Conservation (phyloP, 2,329 filamentous ascomycete species). For the Curvularia spicifera region DNA sequence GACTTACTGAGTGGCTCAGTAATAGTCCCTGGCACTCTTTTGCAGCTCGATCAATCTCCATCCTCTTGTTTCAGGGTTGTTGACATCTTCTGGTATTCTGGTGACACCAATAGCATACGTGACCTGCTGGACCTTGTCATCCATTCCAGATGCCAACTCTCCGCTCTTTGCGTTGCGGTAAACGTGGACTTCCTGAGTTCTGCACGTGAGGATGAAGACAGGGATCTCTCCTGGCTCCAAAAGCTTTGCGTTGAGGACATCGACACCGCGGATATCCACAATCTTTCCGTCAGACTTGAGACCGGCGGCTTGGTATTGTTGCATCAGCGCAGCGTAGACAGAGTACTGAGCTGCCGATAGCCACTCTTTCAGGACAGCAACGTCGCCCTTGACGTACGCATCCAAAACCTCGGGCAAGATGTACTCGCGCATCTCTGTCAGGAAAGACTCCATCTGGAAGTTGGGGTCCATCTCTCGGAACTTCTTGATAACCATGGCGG, state of each 20-base stretch:
- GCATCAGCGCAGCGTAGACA: slow-evolving; percentile 94
- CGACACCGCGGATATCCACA: slow-evolving; percentile 91
- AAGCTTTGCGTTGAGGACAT: slow-evolving; percentile 81
- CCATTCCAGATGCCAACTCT: slow-evolving; percentile 93
- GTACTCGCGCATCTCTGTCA: slow-evolving; percentile 95
- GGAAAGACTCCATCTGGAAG: slow-evolving; percentile 94
- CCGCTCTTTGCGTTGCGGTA: slow-evolving; percentile 91
- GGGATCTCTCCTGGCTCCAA: slow-evolving; percentile 87
- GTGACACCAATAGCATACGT: slow-evolving; percentile 98
- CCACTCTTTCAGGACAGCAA: slow-evolving; percentile 90
- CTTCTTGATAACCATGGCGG: slow-evolving; percentile 95
- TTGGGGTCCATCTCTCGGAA: slow-evolving; percentile 94
- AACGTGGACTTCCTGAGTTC: slow-evolving; percentile 97
- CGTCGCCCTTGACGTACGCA: slow-evolving; percentile 96
- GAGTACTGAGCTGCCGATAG: slow-evolving; percentile 94
- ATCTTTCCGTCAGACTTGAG: slow-evolving; percentile 95
- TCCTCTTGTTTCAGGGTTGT: slow-evolving; percentile 93
- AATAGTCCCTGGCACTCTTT: slow-evolving; percentile 94
- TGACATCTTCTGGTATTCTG: slow-evolving; percentile 90
- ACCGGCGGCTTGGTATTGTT: slow-evolving; percentile 92
- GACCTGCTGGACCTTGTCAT: slow-evolving; percentile 97
- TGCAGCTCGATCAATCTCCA: slow-evolving; percentile 99
- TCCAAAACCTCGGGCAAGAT: slow-evolving; percentile 97
- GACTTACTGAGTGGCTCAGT: slow-evolving; percentile 54
- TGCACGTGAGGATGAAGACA: slow-evolving; percentile 95